Evolutionary conservation across 345 rosid genomes (phyloP), one percentile per base, ranked within the genome.

Genomic region (Pelargonium nanum): DNA sequence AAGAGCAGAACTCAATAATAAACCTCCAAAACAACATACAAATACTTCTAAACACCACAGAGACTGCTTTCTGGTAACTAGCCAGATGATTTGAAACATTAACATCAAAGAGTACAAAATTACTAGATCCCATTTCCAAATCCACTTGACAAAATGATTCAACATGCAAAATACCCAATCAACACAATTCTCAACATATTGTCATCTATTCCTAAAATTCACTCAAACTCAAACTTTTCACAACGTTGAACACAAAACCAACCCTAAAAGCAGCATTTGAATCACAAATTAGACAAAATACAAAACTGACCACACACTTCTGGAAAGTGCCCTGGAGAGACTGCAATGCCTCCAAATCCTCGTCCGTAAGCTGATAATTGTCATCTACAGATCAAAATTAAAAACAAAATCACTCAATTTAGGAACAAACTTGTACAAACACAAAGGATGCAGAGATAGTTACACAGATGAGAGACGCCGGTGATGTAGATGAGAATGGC

Each of bases 301-400:
- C 2, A 61, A 26, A 40, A 80, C 85, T 80, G 72, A 93, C 96
- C 74, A 93, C 97, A 72, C 96, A 93, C 78, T 89, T 89, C 72
- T 74, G 76, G 74, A 93, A 93, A 68, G 63, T 75, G 71, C 24
- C 74, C 73, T 82, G 91, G 13, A 86, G 68, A 30, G 87, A 80
- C 63, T 68, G 81, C 79, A 93, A 65, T 12, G 99, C 89, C 56
- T 77, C 75, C 64, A 77, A 68, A 78, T 93, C 94, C 57, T 84
- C 88, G 74, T 63, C 73, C 58, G 87, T 77, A 34, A 85, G 81
- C 66, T 66, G 69, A 72, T 67, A 64, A 55, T 58, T 70, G 53
- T 64, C 77, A 77, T 83, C 97, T 89, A 64, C 61, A 70, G 50
- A 77, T 63, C 65, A 61, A 50, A 32, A 52, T 55, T n/a, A 53